Evolutionary conservation across 2,329 filamentous ascomycete species (phyloP).

Genomic region (Aureobasidium sp.): DNA sequence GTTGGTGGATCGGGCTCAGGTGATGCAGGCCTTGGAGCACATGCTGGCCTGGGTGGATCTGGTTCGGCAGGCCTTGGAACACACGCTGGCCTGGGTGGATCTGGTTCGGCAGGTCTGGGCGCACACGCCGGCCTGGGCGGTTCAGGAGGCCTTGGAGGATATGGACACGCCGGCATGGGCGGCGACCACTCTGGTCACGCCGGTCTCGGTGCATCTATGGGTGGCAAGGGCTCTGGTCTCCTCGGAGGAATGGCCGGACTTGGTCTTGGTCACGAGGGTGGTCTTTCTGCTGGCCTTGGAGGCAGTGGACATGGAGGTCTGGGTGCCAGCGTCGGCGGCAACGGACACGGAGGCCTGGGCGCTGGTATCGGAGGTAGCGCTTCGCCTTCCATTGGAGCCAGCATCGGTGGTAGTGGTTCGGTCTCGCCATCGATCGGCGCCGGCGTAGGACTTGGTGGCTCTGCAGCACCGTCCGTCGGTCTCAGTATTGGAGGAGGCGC

Average conservation of each 20-base stretch:
- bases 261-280: neutral
- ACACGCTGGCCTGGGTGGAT: neutral
- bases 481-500: neutral
- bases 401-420: neutral
- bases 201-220: neutral
- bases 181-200: neutral
- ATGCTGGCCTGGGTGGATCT: neutral
- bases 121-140: neutral
- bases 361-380: neutral
- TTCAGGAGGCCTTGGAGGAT: neutral
- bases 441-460: neutral
- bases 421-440: neutral
- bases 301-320: neutral
- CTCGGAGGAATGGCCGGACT: neutral
- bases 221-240: neutral
- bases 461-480: neutral
- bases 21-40: neutral
- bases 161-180: neutral
- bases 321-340: too few species aligned
- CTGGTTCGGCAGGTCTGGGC: neutral
- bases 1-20: neutral
- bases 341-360: too few species aligned
- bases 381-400: neutral
- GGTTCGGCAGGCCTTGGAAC: neutral
- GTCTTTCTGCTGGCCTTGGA: neutral